These are phyloP conservation scores for Cercospora sp. DNA, from an alignment of 2,329 filamentous ascomycete genomes.

Conservation along the genomic window DNA sequence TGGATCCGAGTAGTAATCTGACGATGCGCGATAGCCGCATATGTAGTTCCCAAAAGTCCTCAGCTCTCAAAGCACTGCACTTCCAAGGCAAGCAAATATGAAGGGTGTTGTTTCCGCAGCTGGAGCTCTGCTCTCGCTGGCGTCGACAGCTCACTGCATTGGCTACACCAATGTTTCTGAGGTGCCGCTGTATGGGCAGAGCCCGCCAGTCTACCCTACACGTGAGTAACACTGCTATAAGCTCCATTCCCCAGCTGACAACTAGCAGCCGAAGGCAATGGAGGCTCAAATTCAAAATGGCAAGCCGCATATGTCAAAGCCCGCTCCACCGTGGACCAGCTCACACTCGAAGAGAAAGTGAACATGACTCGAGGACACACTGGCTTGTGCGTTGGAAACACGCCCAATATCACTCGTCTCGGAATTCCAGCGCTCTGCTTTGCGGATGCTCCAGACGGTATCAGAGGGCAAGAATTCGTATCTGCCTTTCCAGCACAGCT, in stretches of 20 bases:
- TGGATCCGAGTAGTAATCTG: neutral
- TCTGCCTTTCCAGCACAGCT: conserved; percentile 80
- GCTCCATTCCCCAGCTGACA: conserved; percentile 1
- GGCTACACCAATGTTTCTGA: conserved; percentile 26
- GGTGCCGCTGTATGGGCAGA: conserved; percentile 23
- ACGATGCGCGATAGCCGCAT: neutral
- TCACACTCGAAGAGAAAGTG: conserved; percentile 41
- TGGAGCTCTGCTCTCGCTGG: conserved; percentile 23
- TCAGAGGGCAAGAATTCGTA: conserved; percentile 71
- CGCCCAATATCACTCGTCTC: conserved; percentile 67
- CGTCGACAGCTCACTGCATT: conserved; percentile 13
- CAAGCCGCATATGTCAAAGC: conserved; percentile 37
- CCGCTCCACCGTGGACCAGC: conserved; percentile 35
- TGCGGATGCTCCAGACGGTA: conserved; percentile 48
- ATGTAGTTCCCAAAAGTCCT: neutral
- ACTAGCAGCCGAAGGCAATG: conserved; percentile 26
- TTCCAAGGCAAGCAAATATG: conserved; percentile 14
- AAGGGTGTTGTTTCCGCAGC: conserved; percentile 15
- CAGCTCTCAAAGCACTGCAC: neutral
- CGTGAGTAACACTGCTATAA: conserved; percentile 23
- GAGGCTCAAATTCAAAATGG: conserved; percentile 31
- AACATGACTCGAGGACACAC: conserved; percentile 38
- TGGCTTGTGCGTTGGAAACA: conserved; percentile 68
- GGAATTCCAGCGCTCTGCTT: conserved; percentile 61
- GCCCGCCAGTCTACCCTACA: conserved; percentile 35